Evolutionary conservation across 768 basidiomycete species (phyloP).

Genomic region (Boletus subparvulus): DNA sequence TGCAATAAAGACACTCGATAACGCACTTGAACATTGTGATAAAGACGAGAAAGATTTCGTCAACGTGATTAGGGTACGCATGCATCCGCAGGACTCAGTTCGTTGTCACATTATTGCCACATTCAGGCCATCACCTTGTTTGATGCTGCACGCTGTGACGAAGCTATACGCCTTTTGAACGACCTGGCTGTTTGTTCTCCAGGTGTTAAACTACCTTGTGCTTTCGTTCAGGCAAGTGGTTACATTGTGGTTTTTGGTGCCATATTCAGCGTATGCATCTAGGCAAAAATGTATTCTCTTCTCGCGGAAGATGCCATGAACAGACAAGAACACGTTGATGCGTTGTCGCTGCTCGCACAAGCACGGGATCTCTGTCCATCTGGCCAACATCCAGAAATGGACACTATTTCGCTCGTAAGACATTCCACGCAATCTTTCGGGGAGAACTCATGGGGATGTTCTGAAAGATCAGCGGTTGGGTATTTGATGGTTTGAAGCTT

Average conservation of each 20-base stretch:
- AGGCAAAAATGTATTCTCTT: constrained; percentile 18
- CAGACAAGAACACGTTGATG: background rate
- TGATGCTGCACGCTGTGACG: background rate
- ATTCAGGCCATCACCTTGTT: constrained; percentile 15
- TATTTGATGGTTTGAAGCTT: constrained; percentile 11
- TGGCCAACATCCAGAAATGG: background rate
- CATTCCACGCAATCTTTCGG: background rate
- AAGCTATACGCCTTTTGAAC: background rate
- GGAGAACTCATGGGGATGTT: background rate
- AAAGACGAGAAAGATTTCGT: constrained; percentile 7
- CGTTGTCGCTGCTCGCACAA: background rate
- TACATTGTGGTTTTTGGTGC: background rate
- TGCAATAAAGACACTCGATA: constrained; percentile 1
- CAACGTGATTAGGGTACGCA: constrained; percentile 11
- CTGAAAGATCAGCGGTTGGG: constrained; percentile 18
- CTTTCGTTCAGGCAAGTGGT: constrained; percentile 14
- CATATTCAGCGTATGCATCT: background rate
- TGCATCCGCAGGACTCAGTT: background rate
- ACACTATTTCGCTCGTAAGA: constrained; percentile 19
- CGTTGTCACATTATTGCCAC: background rate
- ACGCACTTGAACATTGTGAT: constrained; percentile 1
- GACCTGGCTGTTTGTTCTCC: constrained; percentile 1
- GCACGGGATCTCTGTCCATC: constrained; percentile 17
- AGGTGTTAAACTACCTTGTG: background rate
- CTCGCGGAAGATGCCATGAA: constrained; percentile 10